phyloP scores from a whole-genome alignment of 345 rosid species.

The Ricinus communis region DNA sequence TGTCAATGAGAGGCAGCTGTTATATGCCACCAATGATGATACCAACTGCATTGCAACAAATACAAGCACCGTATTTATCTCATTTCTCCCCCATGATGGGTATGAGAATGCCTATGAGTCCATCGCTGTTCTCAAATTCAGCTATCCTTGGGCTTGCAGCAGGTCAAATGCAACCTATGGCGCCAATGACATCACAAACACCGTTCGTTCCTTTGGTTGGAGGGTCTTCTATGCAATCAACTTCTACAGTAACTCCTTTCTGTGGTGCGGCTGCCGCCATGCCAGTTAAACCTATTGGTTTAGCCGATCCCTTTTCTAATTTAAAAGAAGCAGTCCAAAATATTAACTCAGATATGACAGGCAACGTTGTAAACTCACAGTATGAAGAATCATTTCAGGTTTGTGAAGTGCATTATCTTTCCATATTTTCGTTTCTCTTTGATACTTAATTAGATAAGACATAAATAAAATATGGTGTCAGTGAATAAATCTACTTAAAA shows the following conservation, averaged over 20 bases:
- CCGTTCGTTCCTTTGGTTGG: constrained; percentile 27
- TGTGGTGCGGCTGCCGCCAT: neutral
- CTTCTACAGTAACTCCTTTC: constrained; percentile 9
- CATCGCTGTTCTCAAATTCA: constrained; percentile 29
- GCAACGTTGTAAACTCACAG: too few relatives aligned
- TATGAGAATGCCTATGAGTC: constrained; percentile 37
- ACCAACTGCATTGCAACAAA: constrained; percentile 34
- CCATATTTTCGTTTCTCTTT: neutral
- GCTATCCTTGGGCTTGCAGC: constrained; percentile 29
- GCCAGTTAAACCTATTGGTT: neutral
- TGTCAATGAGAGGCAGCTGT: constrained; percentile 50
- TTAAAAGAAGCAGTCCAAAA: too few relatives aligned
- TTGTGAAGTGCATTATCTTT: neutral
- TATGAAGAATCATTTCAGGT: neutral
- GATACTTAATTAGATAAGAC: neutral
- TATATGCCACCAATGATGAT: constrained; percentile 45
- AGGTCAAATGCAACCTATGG: constrained; percentile 26
- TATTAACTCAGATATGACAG: too few relatives aligned
- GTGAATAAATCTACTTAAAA: too few relatives aligned
- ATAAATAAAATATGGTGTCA: neutral
- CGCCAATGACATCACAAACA: constrained; percentile 16
- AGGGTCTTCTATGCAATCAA: constrained; percentile 16
- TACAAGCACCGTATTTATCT: constrained; percentile 32
- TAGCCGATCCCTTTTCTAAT: too few relatives aligned
- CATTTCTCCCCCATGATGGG: constrained; percentile 34